Base-by-base conservation (phyloP, 1,284 basidiomycete genomes). In the Cutaneotrichosporon arboriforme region DNA sequence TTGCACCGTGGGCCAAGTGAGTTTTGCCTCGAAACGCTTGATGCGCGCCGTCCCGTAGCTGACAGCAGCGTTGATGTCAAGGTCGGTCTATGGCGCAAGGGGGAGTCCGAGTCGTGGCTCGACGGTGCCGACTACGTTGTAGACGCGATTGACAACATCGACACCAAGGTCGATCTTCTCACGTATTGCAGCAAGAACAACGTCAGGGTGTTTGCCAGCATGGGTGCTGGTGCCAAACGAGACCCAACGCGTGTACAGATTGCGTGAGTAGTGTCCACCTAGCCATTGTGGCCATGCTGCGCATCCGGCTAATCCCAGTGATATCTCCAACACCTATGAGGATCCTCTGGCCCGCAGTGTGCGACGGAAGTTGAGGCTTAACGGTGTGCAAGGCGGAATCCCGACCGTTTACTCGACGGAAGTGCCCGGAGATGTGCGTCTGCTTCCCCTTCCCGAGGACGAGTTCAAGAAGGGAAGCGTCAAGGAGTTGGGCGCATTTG, bases 331-430 rank as follows among this genome's bases (percentile, higher is more conserved):
- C 57, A 98, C 96, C 0, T 83, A 89, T 46, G 96, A 98, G 69
- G 96, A 98, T 70, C 93, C 94, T 1, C 82, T 99, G 7, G 93
- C 93, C 14, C 85, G 94, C 48, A 82, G 88, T 13, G 93, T 98
- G 8, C 83, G 96, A 15, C 80, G 87, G 33, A 82, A 86, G 49
- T 80, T 97, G 51, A 83, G 90, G 26, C 71, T 82, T 9, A 77
- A 83, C 40, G 87, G 87, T 9, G 80, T 90, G 22, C 68, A 80
- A 1, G 81, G 81, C 37, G 87, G 88, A 15, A 90, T 93, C 48
- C 90, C 90, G 72, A 90, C 92, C n/a, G 91, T 96, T 4, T 98
- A 94, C 75, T 94, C 90, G 1, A 97, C 93, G 4, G 93, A 97
- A 71, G 87, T 90, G 21, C 91, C 92, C 0, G 75, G 76, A 10